Evolutionary conservation across 352 stramenopile genomes (phyloP).

Genomic region (Phytophthora pisi): DNA sequence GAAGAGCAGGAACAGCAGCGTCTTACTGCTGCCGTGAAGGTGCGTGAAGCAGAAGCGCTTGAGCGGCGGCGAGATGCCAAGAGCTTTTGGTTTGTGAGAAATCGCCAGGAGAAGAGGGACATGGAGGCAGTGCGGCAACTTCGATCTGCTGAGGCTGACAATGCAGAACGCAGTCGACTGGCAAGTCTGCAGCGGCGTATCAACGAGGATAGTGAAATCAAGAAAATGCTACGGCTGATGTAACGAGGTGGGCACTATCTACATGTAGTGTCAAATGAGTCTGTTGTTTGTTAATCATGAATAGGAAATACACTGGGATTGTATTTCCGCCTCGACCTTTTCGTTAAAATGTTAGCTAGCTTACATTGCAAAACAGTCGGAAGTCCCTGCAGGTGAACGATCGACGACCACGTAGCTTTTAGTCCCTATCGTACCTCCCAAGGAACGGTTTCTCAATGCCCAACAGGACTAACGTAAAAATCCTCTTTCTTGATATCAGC

Average conservation of each 20-base stretch:
- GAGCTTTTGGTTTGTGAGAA: conserved; percentile 70
- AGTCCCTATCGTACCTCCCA: too few relatives aligned
- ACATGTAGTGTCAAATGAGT: too few relatives aligned
- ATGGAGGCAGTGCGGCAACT: conserved; percentile 31
- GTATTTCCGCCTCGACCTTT: too few relatives aligned
- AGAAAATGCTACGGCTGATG: conserved; percentile 63
- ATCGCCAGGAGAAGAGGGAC: conserved; percentile 52
- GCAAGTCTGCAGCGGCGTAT: conserved; percentile 45
- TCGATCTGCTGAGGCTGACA: conserved; percentile 30
- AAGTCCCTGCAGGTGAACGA: too few relatives aligned
- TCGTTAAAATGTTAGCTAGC: too few relatives aligned
- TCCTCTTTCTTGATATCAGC: too few relatives aligned
- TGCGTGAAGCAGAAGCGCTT: conserved; percentile 44
- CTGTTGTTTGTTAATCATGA: too few relatives aligned
- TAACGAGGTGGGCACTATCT: conserved; percentile 15
- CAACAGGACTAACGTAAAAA: too few relatives aligned
- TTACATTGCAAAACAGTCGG: too few relatives aligned
- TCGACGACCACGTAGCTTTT: too few relatives aligned
- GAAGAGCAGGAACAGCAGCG: conserved; percentile 44
- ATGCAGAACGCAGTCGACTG: conserved; percentile 30
- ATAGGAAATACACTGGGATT: too few relatives aligned
- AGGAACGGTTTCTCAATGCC: too few relatives aligned
- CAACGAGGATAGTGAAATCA: conserved; percentile 74
- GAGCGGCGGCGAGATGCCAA: conserved; percentile 61
- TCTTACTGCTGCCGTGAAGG: conserved; percentile 26